Conservation (phyloP, 2,329 filamentous ascomycete genomes). For the Pseudocercospora fijiensis region DNA sequence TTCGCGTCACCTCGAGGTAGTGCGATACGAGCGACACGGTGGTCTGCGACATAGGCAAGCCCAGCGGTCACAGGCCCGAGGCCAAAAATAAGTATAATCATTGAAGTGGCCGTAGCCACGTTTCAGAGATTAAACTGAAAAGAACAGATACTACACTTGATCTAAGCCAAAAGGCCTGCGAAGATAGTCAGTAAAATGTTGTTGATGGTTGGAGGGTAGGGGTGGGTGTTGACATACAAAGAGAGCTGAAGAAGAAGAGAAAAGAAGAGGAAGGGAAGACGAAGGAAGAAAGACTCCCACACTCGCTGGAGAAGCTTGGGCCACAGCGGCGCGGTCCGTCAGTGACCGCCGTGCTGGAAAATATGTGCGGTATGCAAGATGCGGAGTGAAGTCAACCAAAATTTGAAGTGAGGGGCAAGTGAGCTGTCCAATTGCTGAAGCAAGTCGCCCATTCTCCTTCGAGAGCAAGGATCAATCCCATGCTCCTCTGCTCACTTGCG, state of each 20-base stretch:
- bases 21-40: constrained; percentile 7
- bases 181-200: not conserved
- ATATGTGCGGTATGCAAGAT: too few species aligned
- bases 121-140: constrained; percentile 23
- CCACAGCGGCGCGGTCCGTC: not conserved
- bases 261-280: not conserved
- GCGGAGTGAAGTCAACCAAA: not conserved
- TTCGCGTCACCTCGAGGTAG: constrained; percentile 6
- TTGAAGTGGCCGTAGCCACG: constrained; percentile 14
- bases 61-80: not conserved
- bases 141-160: constrained; percentile 16
- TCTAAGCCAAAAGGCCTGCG: constrained; percentile 17
- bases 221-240: constrained; percentile 1
- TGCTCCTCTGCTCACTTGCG: too few species aligned
- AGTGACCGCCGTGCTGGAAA: not conserved
- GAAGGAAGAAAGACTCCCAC: not conserved
- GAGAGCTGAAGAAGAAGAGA: constrained; percentile 14
- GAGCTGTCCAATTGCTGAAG: too few species aligned
- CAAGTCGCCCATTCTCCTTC: too few species aligned
- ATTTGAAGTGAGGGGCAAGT: too few species aligned
- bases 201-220: not conserved
- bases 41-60: constrained; percentile 2
- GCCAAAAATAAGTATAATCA: constrained; percentile 23
- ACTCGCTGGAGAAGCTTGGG: not conserved
- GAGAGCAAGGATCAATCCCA: too few species aligned